phyloP scores from a whole-genome alignment of 805 yeast genomes.

The Brettanomyces sp. region DNA sequence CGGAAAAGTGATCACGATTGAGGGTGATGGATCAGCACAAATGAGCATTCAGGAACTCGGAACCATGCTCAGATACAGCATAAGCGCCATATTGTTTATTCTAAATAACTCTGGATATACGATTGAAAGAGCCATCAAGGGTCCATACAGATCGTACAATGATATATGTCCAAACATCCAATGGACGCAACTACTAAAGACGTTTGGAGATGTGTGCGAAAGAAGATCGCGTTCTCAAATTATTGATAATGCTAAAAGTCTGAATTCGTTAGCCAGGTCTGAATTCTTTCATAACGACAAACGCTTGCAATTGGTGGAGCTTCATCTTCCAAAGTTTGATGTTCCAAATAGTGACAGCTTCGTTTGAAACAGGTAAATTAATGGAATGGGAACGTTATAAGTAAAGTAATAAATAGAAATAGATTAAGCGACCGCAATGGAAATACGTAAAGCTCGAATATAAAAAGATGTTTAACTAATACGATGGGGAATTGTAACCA shows the following conservation, averaged over 20 bases:
- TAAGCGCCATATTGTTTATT: conserved; percentile 33
- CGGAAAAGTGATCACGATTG: conserved; percentile 33
- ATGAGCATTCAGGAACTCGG: conserved; percentile 44
- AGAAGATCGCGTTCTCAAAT: conserved; percentile 23
- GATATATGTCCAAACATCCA: conserved; percentile 43
- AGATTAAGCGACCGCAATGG: too few relatives aligned
- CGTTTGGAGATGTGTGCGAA: conserved; percentile 49
- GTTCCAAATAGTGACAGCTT: conserved; percentile 33
- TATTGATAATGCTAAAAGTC: conserved; percentile 29
- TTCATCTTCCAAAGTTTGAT: conserved; percentile 49
- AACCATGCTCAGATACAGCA: conserved; percentile 30
- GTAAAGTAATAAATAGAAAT: too few relatives aligned
- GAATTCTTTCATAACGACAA: conserved; percentile 24
- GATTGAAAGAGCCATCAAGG: conserved; percentile 39
- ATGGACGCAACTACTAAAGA: conserved; percentile 59
- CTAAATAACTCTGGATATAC: conserved; percentile 45
- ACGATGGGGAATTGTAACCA: too few relatives aligned
- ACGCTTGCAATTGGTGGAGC: conserved; percentile 46
- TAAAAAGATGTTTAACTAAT: too few relatives aligned
- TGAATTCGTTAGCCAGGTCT: conserved; percentile 26
- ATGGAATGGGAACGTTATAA: background rate
- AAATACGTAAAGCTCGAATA: too few relatives aligned
- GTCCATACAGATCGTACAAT: conserved; percentile 41
- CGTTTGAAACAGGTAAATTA: background rate
- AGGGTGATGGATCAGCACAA: conserved; percentile 51